These are phyloP conservation scores for Triticum monococcum DNA, from an alignment of 176 grass and related monocot genomes.

Conservation along the genomic window DNA sequence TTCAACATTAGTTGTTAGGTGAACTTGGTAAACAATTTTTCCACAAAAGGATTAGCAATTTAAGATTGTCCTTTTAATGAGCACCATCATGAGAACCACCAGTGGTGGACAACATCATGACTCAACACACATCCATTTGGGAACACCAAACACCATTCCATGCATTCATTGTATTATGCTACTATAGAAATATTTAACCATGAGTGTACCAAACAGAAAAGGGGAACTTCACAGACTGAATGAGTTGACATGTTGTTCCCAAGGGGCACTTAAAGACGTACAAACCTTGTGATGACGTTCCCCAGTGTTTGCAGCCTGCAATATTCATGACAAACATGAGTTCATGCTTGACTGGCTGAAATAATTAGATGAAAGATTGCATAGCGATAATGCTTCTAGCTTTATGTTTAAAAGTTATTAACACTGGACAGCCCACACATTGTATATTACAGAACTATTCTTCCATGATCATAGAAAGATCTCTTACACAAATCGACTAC, in stretches of 20 bases:
- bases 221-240: slow-evolving; percentile 27
- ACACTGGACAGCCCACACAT: background rate
- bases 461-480: background rate
- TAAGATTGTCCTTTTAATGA: background rate
- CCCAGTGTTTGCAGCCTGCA: slow-evolving; percentile 9
- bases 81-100: background rate
- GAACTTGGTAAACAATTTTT: background rate
- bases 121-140: background rate
- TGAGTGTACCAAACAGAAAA: slow-evolving; percentile 19
- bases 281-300: slow-evolving; percentile 18
- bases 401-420: slow-evolving; percentile 22
- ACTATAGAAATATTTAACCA: slow-evolving; percentile 14
- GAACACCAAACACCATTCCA: slow-evolving; percentile 8
- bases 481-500: background rate
- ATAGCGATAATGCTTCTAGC: slow-evolving; percentile 25
- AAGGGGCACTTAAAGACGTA: slow-evolving; percentile 20
- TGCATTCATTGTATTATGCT: background rate
- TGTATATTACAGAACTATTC: background rate
- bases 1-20: background rate
- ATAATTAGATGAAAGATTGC: slow-evolving; percentile 31
- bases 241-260: slow-evolving; percentile 22
- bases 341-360: slow-evolving; percentile 32
- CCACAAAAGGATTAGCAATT: background rate
- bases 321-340: slow-evolving; percentile 34
- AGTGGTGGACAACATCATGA: background rate